A percentile compares a stretch with the other conserved stretches of the same genome.
These are phyloP conservation scores for Orychophragmus violaceus DNA, from an alignment of 345 rosid species.

Conservation along the genomic window DNA sequence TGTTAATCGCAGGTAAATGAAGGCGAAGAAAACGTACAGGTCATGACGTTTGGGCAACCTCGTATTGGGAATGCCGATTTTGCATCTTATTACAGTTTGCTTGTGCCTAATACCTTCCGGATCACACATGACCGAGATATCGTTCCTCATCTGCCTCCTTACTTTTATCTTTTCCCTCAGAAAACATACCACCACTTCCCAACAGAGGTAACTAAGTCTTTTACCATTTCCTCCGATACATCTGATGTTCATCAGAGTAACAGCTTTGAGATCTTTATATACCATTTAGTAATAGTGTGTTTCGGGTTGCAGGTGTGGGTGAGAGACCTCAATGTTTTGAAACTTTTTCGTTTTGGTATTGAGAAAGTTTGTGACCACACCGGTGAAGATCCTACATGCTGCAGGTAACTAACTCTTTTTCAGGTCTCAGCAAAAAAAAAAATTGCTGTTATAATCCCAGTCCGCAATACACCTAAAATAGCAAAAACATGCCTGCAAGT, in stretches of 20 bases:
- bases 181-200: slow-evolving; percentile 98
- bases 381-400: slow-evolving; percentile 78
- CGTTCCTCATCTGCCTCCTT: slow-evolving; percentile 95
- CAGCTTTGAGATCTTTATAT: neutral
- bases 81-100: slow-evolving; percentile 58
- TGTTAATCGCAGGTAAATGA: slow-evolving; percentile 55
- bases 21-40: slow-evolving; percentile 53
- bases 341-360: slow-evolving; percentile 25
- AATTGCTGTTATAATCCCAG: neutral
- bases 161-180: slow-evolving; percentile 53
- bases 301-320: slow-evolving; percentile 28
- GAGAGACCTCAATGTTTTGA: slow-evolving; percentile 4
- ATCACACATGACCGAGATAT: slow-evolving; percentile 76
- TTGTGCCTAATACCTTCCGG: slow-evolving; percentile 70
- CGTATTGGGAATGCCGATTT: slow-evolving; percentile 90
- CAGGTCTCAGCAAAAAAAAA: neutral
- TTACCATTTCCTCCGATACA: neutral
- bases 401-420: slow-evolving; percentile 40
- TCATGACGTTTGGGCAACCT: slow-evolving; percentile 95
- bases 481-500: neutral
- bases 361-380: slow-evolving; percentile 74
- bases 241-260: neutral
- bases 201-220: slow-evolving; percentile 56
- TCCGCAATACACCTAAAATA: neutral
- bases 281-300: neutral